A percentile compares a stretch with the other conserved stretches of the same genome.
These are phyloP conservation scores for Podospora appendiculata DNA, from an alignment of 495 filamentous ascomycete species.

Conservation along the genomic window DNA sequence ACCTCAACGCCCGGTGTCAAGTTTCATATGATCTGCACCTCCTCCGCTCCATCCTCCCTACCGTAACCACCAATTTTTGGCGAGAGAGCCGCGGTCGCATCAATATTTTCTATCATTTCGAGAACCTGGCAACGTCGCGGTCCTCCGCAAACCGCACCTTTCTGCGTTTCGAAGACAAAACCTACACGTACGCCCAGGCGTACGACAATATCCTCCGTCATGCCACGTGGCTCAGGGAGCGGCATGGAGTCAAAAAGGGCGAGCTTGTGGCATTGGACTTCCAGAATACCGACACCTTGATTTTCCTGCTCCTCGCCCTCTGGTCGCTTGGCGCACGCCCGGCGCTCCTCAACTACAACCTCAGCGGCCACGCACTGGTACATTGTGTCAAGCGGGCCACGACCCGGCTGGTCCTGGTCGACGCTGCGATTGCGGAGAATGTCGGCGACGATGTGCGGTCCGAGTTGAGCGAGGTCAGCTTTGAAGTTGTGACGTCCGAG, in stretches of 20 bases:
- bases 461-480: conserved; percentile 39
- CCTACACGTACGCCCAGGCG: conserved; percentile 74
- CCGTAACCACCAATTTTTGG: conserved; percentile 31
- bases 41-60: conserved; percentile 40
- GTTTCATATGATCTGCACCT: conserved; percentile 58
- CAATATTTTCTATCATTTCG: conserved; percentile 76
- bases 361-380: conserved; percentile 63
- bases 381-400: conserved; percentile 73
- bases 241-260: conserved; percentile 58
- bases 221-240: conserved; percentile 71
- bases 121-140: conserved; percentile 54
- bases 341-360: conserved; percentile 94
- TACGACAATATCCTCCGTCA: conserved; percentile 72
- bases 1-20: conserved; percentile 68
- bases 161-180: conserved; percentile 65
- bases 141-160: conserved; percentile 51
- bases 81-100: conserved; percentile 49
- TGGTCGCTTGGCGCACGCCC: conserved; percentile 86
- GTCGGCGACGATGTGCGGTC: conserved; percentile 39
- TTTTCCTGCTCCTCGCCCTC: conserved; percentile 78
- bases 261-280: conserved; percentile 88
- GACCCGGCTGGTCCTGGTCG: conserved; percentile 64
- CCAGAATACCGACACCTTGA: conserved; percentile 73
- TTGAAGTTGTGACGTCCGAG: conserved; percentile 55
- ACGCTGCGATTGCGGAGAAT: conserved; percentile 52